Conservation (phyloP, 805 yeast species). For the Barnettozyma sucrosica region DNA sequence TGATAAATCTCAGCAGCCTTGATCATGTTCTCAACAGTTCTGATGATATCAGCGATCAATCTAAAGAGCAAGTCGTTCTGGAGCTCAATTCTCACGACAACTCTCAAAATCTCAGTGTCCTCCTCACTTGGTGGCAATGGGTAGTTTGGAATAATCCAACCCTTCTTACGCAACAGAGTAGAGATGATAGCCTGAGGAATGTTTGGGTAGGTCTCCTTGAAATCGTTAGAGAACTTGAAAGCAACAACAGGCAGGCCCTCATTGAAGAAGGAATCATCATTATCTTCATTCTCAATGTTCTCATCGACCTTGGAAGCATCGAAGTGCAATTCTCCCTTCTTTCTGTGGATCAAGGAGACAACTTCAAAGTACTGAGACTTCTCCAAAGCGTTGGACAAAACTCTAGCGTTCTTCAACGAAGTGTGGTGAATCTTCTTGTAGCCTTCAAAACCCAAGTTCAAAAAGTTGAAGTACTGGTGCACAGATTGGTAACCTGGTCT, state of each 20-base stretch:
- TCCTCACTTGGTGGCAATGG: conserved; percentile 62
- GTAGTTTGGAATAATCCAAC: conserved; percentile 88
- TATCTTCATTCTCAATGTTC: conserved; percentile 26
- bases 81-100: conserved; percentile 72
- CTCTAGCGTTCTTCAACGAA: conserved; percentile 68
- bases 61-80: conserved; percentile 55
- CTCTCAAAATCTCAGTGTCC: conserved; percentile 67
- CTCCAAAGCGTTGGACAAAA: conserved; percentile 55
- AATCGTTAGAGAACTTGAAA: conserved; percentile 60
- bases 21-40: conserved; percentile 46
- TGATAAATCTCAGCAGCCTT: conserved; percentile 35
- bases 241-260: conserved; percentile 90
- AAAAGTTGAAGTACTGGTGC: conserved; percentile 79
- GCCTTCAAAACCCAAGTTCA: conserved; percentile 69
- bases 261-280: conserved; percentile 42
- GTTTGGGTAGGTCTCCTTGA: conserved; percentile 60
- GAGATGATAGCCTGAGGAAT: conserved; percentile 78
- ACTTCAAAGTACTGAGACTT: conserved; percentile 62
- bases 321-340: conserved; percentile 31
- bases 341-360: conserved; percentile 72
- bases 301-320: conserved; percentile 18
- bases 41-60: conserved; percentile 55
- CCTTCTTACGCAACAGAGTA: conserved; percentile 64
- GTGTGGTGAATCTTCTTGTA: conserved; percentile 54
- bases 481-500: conserved; percentile 90